phyloP scores from a whole-genome alignment of 2,329 filamentous ascomycete genomes.

The Hypocreales sp. region DNA sequence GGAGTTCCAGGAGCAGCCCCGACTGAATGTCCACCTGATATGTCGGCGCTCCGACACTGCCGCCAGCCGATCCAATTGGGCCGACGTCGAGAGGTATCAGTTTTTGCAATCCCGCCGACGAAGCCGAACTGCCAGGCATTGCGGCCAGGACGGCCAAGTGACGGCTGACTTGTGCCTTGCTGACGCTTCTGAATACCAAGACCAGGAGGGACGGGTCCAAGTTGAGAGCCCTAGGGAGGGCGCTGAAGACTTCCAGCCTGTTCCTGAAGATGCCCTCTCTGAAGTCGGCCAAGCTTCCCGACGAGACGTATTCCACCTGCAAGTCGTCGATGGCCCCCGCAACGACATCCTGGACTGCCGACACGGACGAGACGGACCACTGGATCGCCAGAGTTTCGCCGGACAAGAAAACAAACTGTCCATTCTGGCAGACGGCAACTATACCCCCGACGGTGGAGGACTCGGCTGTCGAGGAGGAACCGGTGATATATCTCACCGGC shows the following conservation, averaged over 20 bases:
- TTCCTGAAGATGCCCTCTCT: slow-evolving; percentile 39
- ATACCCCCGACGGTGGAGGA: slow-evolving; percentile 20
- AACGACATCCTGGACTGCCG: slow-evolving; percentile 18
- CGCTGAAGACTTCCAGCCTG: slow-evolving; percentile 32
- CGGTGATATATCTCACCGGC: slow-evolving; percentile 18
- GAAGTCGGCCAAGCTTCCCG: slow-evolving; percentile 30
- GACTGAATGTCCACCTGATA: slow-evolving; percentile 48
- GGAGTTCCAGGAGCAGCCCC: slow-evolving; percentile 47
- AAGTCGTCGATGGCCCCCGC: slow-evolving; percentile 18
- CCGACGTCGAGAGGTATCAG: slow-evolving; percentile 24
- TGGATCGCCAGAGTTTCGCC: slow-evolving; percentile 27
- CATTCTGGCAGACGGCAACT: slow-evolving; percentile 42
- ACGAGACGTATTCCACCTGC: slow-evolving; percentile 32
- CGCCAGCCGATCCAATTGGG: slow-evolving; percentile 14
- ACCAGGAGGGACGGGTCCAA: slow-evolving; percentile 36
- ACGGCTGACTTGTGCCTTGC: slow-evolving; percentile 12
- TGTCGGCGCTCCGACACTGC: slow-evolving; percentile 6
- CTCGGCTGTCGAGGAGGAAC: slow-evolving; percentile 12
- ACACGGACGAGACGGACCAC: slow-evolving; percentile 19
- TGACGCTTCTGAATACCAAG: slow-evolving; percentile 27
- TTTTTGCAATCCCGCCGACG: slow-evolving; percentile 15
- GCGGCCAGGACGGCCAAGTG: slow-evolving; percentile 19
- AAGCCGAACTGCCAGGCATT: slow-evolving; percentile 9
- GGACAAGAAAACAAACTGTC: slow-evolving; percentile 44
- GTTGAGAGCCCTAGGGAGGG: slow-evolving; percentile 31